Evolutionary conservation across 2,329 filamentous ascomycete genomes (phyloP), one percentile per base, ranked within the genome.

Genomic region (Scedosporium minutisporum): DNA sequence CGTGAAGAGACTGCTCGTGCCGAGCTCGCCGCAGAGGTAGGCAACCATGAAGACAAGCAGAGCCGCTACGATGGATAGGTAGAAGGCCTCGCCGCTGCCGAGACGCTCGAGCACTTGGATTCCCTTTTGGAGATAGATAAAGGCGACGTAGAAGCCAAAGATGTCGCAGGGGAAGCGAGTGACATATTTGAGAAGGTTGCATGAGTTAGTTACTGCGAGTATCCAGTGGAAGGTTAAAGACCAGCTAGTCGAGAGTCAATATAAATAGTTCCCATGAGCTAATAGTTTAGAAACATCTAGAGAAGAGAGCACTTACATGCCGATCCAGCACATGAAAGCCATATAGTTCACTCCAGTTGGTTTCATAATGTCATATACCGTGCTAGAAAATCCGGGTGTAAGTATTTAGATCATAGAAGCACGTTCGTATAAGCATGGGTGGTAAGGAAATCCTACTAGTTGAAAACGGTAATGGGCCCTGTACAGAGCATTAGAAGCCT

Each of bases 81-180:
- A 96, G 77, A 95, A 78, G 71, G 88, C 83, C 58, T 79, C 81
- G 67, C 78, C 74, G 72, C 79, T 70, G 74, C 89, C 92, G 69
- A 96, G 88, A 12, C 88, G 82, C 53, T 87, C 87, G 21, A 96
- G 82, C 14, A 96, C 90, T 74, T 96, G 90, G 65, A 96, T 88
- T 16, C 91, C 91, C 75, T 96, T 96, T 71, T 96, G 91, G 21
- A 96, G 80, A 71, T 96, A 96, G 73, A 96, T 93, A 71, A 90
- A 92, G 63, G 91, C 91, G 58, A 96, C 91, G 71, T 96, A 96
- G 76, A 96, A 96, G 60, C 91, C 92, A 67, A 96, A 96, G 69
- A 93, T 95, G 73, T 96, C 92, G 75, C 92, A 96, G 25, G 91
- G 91, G 72, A 96, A 96, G 14, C 91, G 84, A 1, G 92, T 96